Evolutionary conservation across 2,329 filamentous ascomycete species (phyloP).

Genomic region (Colletotrichum musicola): DNA sequence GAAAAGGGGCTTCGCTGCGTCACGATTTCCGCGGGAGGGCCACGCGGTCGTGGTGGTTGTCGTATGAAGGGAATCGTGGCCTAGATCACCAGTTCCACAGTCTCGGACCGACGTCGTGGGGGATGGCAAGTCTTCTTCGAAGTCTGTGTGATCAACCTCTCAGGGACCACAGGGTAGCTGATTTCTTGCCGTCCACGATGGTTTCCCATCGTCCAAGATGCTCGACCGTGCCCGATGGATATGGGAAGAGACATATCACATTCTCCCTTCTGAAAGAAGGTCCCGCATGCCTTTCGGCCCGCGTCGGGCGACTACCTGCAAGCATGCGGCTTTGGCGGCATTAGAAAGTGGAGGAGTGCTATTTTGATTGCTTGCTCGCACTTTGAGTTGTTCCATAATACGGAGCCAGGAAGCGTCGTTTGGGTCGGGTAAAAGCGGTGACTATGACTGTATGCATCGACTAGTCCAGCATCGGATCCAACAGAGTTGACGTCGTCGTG

Average conservation of each 20-base stretch:
- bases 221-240: not conserved
- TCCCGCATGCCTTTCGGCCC: not conserved
- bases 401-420: not conserved
- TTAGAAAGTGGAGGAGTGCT: not conserved
- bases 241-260: too few species aligned
- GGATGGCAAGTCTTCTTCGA: not conserved
- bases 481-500: not conserved
- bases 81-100: conserved; percentile 14
- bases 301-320: not conserved
- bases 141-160: not conserved
- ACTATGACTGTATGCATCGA: not conserved
- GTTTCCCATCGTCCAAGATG: not conserved
- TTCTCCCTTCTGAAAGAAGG: not conserved
- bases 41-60: conserved; percentile 2
- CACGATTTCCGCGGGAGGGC: not conserved
- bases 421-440: not conserved
- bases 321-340: not conserved
- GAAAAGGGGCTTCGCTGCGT: not conserved
- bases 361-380: not conserved
- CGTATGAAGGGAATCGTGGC: not conserved
- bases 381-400: not conserved
- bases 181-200: not conserved
- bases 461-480: not conserved
- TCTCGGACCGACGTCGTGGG: conserved; percentile 16
- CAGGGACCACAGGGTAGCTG: not conserved